These are phyloP conservation scores for Apiospora sp. DNA, from an alignment of 2,329 filamentous ascomycete species.

Conservation along the genomic window DNA sequence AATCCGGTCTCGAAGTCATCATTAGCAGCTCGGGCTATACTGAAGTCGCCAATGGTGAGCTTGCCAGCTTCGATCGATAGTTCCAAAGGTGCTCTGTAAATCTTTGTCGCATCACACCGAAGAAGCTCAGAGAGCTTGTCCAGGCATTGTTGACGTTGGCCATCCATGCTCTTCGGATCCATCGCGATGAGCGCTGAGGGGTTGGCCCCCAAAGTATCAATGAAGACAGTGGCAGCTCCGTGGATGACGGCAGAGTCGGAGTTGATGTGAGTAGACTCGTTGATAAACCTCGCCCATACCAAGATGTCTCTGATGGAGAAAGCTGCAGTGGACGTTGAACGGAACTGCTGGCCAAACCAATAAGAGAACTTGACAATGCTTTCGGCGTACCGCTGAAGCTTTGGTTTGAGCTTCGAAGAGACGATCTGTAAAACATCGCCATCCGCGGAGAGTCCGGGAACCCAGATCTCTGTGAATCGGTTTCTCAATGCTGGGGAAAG, in stretches of 20 bases:
- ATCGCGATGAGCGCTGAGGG: constrained; percentile 86
- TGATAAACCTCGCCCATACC: constrained; percentile 93
- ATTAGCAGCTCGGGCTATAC: constrained; percentile 61
- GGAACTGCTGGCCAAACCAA: constrained; percentile 90
- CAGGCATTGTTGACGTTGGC: constrained; percentile 78
- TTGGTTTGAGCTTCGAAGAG: constrained; percentile 71
- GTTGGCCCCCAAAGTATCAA: constrained; percentile 94
- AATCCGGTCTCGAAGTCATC: constrained; percentile 67
- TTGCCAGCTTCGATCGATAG: constrained; percentile 61
- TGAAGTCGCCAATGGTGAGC: constrained; percentile 79
- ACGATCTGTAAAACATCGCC: constrained; percentile 92
- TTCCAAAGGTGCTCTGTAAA: constrained; percentile 71
- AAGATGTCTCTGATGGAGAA: constrained; percentile 94
- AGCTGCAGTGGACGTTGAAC: constrained; percentile 74
- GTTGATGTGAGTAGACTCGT: constrained; percentile 59
- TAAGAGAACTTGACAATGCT: constrained; percentile 86
- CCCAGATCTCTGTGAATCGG: constrained; percentile 99
- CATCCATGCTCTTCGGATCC: constrained; percentile 71
- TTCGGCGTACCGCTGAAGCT: constrained; percentile 64
- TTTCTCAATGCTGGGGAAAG: constrained; percentile 94
- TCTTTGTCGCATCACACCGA: constrained; percentile 63
- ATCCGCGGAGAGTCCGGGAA: constrained; percentile 83
- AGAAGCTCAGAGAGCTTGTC: constrained; percentile 74
- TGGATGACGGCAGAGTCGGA: constrained; percentile 68
- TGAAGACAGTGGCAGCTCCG: constrained; percentile 93